These are phyloP conservation scores for Populus tremula DNA, from an alignment of 345 rosid species.

Conservation along the genomic window DNA sequence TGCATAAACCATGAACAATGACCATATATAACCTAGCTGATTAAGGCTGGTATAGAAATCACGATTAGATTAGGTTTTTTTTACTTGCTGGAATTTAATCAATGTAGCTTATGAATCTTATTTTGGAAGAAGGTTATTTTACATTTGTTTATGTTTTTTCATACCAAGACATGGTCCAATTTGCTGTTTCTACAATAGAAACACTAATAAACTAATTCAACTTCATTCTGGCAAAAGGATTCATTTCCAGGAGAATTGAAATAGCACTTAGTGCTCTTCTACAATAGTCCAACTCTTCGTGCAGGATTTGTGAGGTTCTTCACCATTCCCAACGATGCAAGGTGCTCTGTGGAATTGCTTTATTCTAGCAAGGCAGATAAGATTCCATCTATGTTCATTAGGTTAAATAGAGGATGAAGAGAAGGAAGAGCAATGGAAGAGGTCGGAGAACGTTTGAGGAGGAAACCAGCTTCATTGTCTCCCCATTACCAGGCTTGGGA, in stretches of 20 bases:
- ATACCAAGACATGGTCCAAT: not conserved
- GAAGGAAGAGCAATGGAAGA: constrained; percentile 26
- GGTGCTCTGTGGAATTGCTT: not conserved
- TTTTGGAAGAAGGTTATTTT: not conserved
- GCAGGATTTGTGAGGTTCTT: not conserved
- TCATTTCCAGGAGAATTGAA: not conserved
- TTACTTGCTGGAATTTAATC: not conserved
- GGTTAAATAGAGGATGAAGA: constrained; percentile 27
- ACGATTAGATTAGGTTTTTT: not conserved
- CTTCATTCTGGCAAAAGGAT: not conserved
- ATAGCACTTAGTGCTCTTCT: not conserved
- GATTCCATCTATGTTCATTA: constrained; percentile 8
- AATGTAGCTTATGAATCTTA: not conserved
- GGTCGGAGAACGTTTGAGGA: constrained; percentile 44
- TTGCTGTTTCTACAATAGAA: not conserved
- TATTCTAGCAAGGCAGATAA: not conserved
- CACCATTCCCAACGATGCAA: not conserved
- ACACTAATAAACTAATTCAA: not conserved
- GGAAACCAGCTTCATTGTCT: constrained; percentile 40
- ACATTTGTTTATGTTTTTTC: not conserved
- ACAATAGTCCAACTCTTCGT: not conserved
- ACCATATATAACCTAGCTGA: not conserved
- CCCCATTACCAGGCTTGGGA: constrained; percentile 27
- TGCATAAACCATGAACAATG: not conserved
- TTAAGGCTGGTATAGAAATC: not conserved